Conservation (phyloP, 495 filamentous ascomycete species). For the Trichoderma virens region DNA sequence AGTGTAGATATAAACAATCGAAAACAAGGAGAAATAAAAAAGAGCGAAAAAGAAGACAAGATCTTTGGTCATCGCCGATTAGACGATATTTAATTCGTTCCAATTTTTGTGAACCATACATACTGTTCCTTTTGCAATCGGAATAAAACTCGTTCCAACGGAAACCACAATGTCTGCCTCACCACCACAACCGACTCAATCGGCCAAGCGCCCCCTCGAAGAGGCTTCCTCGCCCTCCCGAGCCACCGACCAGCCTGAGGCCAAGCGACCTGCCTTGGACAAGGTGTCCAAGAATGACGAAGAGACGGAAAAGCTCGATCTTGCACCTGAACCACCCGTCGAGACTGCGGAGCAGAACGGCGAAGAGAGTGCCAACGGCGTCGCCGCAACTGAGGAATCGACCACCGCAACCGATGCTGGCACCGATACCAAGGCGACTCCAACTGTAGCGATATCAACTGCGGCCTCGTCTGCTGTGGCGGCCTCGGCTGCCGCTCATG, state of each 20-base stretch:
- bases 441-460: conserved; percentile 32
- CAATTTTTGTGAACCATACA: conserved; percentile 18
- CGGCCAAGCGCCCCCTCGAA: conserved; percentile 88
- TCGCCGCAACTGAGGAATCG: conserved; percentile 52
- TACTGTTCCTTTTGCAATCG: conserved; percentile 24
- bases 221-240: conserved; percentile 92
- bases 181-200: conserved; percentile 42
- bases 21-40: conserved; percentile 26
- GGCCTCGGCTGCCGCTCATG: conserved; percentile 41
- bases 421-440: conserved; percentile 35
- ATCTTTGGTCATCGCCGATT: background rate
- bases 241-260: conserved; percentile 85
- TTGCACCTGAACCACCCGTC: conserved; percentile 28
- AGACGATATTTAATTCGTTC: background rate
- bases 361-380: conserved; percentile 37
- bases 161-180: conserved; percentile 45
- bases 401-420: conserved; percentile 72
- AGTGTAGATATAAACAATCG: conserved; percentile 65
- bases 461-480: conserved; percentile 29
- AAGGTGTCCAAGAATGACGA: conserved; percentile 63
- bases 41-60: conserved; percentile 37
- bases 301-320: conserved; percentile 29
- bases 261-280: conserved; percentile 92
- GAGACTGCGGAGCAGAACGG: conserved; percentile 26
- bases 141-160: conserved; percentile 21